Base-by-base conservation (phyloP, 2,329 filamentous ascomycete genomes). In the Cytospora piceicola region DNA sequence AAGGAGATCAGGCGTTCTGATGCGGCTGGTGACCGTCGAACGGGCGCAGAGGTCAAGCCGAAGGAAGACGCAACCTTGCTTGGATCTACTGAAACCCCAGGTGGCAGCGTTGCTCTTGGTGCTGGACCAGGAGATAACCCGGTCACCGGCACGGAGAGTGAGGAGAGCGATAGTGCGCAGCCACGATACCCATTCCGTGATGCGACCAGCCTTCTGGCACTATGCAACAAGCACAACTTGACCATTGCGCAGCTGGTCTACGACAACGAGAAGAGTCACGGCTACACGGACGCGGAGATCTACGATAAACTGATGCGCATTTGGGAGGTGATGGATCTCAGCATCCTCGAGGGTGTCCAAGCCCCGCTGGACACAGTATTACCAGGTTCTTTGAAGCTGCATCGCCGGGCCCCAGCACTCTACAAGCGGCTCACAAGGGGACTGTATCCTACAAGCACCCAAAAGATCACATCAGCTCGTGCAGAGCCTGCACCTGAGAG, bases 231-330 rank as follows among this genome's bases (percentile, higher is more conserved):
- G 68, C 79, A 83, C 71, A 83, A 83, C 63, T 73, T 83, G 8
- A 83, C 81, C 4, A 83, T 83, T 32, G 81, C 81, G 0, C 81
- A 83, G 68, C 68, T 83, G 34, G 81, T 83, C 4, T 83, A 82
- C 64, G 81, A 83, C 71, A 83, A 83, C 61, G 81, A 83, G 67
- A 83, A 81, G 74, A 82, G 81, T 68, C 77, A 81, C 5, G 81
- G 81, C 11, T 82, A 83, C 63, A 80, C 79, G 0, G 80, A 83
- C 55, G 80, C 82, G 12, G 80, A 83, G 22, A 82, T 83, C 52
- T 76, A 77, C 61, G 71, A 77, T n/a, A 83, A 82, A 70, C 61
- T 83, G 14, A 77, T 80, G 66, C 77, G 78, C 39, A 83, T 83
- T 63, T 83, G 81, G 81, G 75, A 82, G 36, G 81, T 83, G 58